Evolutionary conservation across 1,284 basidiomycete species (phyloP), one percentile per base, ranked within the genome.

Genomic region (Puccinia novopanici): DNA sequence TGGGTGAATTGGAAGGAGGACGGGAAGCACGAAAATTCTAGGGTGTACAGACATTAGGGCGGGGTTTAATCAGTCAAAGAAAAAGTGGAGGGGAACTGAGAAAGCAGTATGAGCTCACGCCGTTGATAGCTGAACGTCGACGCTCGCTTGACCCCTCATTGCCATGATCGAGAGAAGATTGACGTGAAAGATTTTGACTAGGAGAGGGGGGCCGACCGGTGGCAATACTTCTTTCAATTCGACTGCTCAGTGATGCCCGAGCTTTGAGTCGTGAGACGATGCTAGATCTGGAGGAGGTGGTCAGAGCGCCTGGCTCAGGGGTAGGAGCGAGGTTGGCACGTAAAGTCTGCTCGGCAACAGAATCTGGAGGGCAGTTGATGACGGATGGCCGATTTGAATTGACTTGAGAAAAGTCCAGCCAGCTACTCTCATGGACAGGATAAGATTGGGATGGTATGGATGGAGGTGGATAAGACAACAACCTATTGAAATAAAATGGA

Each of bases 191-290:
- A n/a, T 5, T 34, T n/a, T 73, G 54, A 40, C 54, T 27, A 37
- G 71, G 71, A 19, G 71, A 73, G 37, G 50, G 52, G 34, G 71
- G 50, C 40, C 52, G 71, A 24, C 48, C 50, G 2, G 71, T 52
- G 34, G 50, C 50, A 12, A 30, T 50, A 55, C 71, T 73, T 30
- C 54, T 54, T n/a, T 73, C 54, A 52, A 73, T 57, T 15, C 71
- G 71, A 40, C 71, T 73, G 37, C 71, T 73, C 30, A 73, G n/a
- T 0, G 71, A 73, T 40, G 37, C 22, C 37, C 71, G 55, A 42
- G 48, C 50, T 34, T 73, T 73, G 27, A 73, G 54, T 4, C 71
- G 50, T n/a, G 71, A 73, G 22, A 57, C 71, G 52, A 73, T 73
- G 34, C 71, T 73, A 8, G 67, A 70, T 70, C 67, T 70, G 67